A percentile compares a stretch with the other conserved stretches of the same genome.
Conservation (phyloP, 2,329 filamentous ascomycete genomes). For the Myriosclerotinia scirpicola region DNA sequence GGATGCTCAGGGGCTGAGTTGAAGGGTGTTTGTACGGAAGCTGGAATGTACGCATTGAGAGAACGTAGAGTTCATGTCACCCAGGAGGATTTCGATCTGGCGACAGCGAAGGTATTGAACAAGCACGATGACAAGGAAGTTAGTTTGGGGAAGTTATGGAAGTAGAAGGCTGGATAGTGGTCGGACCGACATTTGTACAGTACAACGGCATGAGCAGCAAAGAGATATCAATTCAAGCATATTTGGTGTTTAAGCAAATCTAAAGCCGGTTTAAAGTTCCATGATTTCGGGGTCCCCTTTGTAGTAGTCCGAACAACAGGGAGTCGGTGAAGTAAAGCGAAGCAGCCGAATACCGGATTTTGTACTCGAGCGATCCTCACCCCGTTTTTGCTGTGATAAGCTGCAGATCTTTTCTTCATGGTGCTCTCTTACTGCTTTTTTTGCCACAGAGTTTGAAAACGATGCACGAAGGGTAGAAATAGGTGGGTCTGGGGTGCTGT, state of each 20-base stretch:
- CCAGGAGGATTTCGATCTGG: conserved; percentile 97
- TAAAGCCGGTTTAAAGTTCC: not conserved
- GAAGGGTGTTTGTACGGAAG: conserved; percentile 98
- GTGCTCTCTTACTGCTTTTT: not conserved
- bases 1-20: conserved; percentile 96
- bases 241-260: conserved; percentile 12
- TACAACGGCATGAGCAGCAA: conserved; percentile 35
- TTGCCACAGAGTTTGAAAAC: conserved; percentile 5
- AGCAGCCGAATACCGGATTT: not conserved
- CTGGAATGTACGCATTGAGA: conserved; percentile 95
- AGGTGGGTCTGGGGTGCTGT: not conserved
- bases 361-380: conserved; percentile 8
- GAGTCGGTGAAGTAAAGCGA: conserved; percentile 7
- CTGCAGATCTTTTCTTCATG: conserved; percentile 9
- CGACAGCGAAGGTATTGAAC: conserved; percentile 98
- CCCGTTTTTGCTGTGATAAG: not conserved
- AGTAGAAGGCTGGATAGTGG: conserved; percentile 48
- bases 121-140: conserved; percentile 99
- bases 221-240: conserved; percentile 22
- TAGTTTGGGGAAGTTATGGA: conserved; percentile 84
- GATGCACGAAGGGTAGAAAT: conserved; percentile 11
- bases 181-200: conserved; percentile 36
- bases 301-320: conserved; percentile 3
- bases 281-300: not conserved
- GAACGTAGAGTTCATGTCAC: conserved; percentile 97